Conservation (phyloP, 1,139 yeast species). For the Hansenula sp. region DNA sequence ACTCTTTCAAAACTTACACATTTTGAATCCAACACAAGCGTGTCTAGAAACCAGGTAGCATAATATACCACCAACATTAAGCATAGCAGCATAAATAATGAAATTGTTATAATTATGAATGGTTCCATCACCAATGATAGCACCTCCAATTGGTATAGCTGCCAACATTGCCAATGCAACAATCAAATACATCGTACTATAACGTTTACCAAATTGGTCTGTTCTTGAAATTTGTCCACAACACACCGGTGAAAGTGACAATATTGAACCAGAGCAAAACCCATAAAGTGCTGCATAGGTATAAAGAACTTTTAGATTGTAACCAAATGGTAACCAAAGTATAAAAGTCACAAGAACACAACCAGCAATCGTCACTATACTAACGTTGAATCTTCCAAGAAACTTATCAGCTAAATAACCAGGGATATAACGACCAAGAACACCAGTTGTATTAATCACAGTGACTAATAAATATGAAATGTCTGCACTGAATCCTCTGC, state of each 20-base stretch:
- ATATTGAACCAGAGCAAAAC: slow-evolving; percentile 37
- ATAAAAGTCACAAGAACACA: slow-evolving; percentile 30
- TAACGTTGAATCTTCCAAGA: slow-evolving; percentile 55
- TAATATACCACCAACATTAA: slow-evolving; percentile 10
- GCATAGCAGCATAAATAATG: slow-evolving; percentile 19
- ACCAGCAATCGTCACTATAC: slow-evolving; percentile 35
- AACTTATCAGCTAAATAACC: slow-evolving; percentile 49
- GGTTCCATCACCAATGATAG: slow-evolving; percentile 33
- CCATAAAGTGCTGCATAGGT: slow-evolving; percentile 31
- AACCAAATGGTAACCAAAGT: slow-evolving; percentile 34
- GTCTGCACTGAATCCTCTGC: slow-evolving; percentile 48
- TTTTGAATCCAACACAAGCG: slow-evolving; percentile 11
- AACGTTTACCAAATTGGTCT: slow-evolving; percentile 62
- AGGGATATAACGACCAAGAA: slow-evolving; percentile 55
- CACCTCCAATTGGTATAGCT: slow-evolving; percentile 52
- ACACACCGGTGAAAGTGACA: slow-evolving; percentile 46
- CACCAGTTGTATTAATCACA: slow-evolving; percentile 54
- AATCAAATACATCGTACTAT: slow-evolving; percentile 64
- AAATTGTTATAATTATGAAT: slow-evolving; percentile 23
- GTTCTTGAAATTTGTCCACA: slow-evolving; percentile 62
- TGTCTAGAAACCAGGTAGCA: slow-evolving; percentile 11
- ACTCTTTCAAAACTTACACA: too few relatives aligned
- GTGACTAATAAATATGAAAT: slow-evolving; percentile 51
- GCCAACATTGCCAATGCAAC: slow-evolving; percentile 57
- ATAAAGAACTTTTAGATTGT: slow-evolving; percentile 26